These are phyloP conservation scores for Lodderomyces oxycetoniae DNA, from an alignment of 1,139 yeast species.

Conservation along the genomic window DNA sequence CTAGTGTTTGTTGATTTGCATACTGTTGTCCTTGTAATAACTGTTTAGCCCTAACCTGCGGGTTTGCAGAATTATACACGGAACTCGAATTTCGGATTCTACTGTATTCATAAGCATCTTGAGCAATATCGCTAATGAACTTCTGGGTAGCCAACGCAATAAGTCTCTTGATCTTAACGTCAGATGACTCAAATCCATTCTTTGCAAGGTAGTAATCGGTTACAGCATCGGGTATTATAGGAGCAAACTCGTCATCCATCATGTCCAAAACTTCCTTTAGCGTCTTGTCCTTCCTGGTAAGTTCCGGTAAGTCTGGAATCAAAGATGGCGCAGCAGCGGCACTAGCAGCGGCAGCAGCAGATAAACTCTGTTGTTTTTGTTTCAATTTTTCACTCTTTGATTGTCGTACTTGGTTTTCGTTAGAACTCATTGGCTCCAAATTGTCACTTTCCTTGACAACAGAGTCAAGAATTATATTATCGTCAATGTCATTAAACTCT, in stretches of 20 bases:
- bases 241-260: slow-evolving; percentile 88
- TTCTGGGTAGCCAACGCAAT: slow-evolving; percentile 95
- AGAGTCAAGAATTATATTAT: slow-evolving; percentile 10
- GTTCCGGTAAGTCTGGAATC: slow-evolving; percentile 59
- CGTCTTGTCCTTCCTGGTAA: slow-evolving; percentile 81
- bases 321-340: slow-evolving; percentile 13
- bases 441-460: not conserved
- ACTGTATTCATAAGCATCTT: slow-evolving; percentile 94
- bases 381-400: slow-evolving; percentile 11
- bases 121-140: slow-evolving; percentile 89
- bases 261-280: slow-evolving; percentile 77
- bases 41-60: slow-evolving; percentile 81
- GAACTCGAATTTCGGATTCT: slow-evolving; percentile 82
- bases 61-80: slow-evolving; percentile 77
- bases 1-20: slow-evolving; percentile 43
- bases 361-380: slow-evolving; percentile 11
- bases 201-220: slow-evolving; percentile 87
- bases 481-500: slow-evolving; percentile 28
- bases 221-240: slow-evolving; percentile 97
- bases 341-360: slow-evolving; percentile 11
- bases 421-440: not conserved
- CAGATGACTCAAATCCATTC: slow-evolving; percentile 83
- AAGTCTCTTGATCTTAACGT: slow-evolving; percentile 73
- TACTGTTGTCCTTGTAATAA: slow-evolving; percentile 63
- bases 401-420: slow-evolving; percentile 7